Evolutionary conservation across 495 filamentous ascomycete genomes (phyloP).

Genomic region (Ascobolus immersus): DNA sequence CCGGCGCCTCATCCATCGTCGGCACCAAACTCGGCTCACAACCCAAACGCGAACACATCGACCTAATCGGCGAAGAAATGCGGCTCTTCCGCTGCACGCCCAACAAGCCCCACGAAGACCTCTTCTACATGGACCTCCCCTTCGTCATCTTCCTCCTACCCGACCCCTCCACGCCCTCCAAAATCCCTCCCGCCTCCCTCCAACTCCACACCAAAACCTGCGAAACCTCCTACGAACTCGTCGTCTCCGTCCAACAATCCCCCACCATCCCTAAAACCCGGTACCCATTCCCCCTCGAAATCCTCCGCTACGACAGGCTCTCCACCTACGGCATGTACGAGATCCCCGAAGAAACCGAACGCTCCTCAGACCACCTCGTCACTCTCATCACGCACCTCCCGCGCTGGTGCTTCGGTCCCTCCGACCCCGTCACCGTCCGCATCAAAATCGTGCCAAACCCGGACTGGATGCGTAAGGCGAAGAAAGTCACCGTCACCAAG

Average conservation of each 20-base stretch:
- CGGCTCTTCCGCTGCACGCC: conserved; percentile 63
- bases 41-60: conserved; percentile 73
- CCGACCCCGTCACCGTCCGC: conserved; percentile 87
- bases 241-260: conserved; percentile 85
- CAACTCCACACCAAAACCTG: conserved; percentile 76
- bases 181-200: conserved; percentile 75
- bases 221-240: conserved; percentile 89
- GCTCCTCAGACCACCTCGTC: conserved; percentile 69
- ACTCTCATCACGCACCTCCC: conserved; percentile 76
- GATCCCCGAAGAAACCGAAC: conserved; percentile 64
- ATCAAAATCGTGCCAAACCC: conserved; percentile 79
- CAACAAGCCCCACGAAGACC: conserved; percentile 60
- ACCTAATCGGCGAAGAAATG: conserved; percentile 89
- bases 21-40: conserved; percentile 77
- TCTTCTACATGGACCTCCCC: conserved; percentile 90
- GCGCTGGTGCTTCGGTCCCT: conserved; percentile 84
- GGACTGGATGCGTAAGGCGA: conserved; percentile 71
- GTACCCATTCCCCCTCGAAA: conserved; percentile 72
- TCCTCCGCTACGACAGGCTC: conserved; percentile 79
- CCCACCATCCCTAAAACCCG: conserved; percentile 62
- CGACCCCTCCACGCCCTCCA: conserved; percentile 67
- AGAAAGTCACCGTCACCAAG: conserved; percentile 76
- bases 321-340: conserved; percentile 99
- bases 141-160: conserved; percentile 95
- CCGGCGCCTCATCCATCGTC: conserved; percentile 73